Evolutionary conservation across 2,329 filamentous ascomycete species (phyloP).

Genomic region (Amauroascus verrucosus): DNA sequence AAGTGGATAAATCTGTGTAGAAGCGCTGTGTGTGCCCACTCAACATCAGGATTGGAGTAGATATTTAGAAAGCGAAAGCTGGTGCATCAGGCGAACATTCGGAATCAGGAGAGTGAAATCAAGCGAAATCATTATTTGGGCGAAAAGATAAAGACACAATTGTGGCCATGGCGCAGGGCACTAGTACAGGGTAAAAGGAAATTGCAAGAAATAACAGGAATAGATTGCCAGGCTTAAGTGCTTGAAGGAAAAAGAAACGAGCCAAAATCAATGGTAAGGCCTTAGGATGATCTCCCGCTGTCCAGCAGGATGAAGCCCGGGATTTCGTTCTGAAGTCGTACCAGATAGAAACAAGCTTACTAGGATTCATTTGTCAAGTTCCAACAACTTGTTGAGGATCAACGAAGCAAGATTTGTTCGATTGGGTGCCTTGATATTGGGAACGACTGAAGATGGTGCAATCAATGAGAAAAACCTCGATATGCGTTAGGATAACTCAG

Average conservation of each 20-base stretch:
- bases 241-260: slow-evolving; percentile 2
- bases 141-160: neutral
- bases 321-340: slow-evolving; percentile 15
- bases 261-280: slow-evolving; percentile 4
- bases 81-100: neutral
- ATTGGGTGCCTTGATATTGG: slow-evolving; percentile 16
- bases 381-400: slow-evolving; percentile 6
- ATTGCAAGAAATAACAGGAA: slow-evolving; percentile 1
- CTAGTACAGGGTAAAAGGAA: neutral
- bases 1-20: slow-evolving; percentile 30
- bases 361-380: slow-evolving; percentile 20
- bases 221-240: neutral
- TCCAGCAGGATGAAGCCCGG: slow-evolving; percentile 10
- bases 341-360: slow-evolving; percentile 21
- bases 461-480: slow-evolving; percentile 4
- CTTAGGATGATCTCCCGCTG: slow-evolving; percentile 14
- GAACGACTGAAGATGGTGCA: slow-evolving; percentile 6
- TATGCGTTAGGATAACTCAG: slow-evolving; percentile 3
- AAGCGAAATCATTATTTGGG: neutral
- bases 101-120: neutral
- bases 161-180: neutral
- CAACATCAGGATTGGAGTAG: slow-evolving; percentile 20
- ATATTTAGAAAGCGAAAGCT: neutral
- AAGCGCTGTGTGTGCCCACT: slow-evolving; percentile 24
- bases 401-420: slow-evolving; percentile 7